These are phyloP conservation scores for Hyphodiscus hymeniophilus DNA, from an alignment of 495 filamentous ascomycete species.

Conservation along the genomic window DNA sequence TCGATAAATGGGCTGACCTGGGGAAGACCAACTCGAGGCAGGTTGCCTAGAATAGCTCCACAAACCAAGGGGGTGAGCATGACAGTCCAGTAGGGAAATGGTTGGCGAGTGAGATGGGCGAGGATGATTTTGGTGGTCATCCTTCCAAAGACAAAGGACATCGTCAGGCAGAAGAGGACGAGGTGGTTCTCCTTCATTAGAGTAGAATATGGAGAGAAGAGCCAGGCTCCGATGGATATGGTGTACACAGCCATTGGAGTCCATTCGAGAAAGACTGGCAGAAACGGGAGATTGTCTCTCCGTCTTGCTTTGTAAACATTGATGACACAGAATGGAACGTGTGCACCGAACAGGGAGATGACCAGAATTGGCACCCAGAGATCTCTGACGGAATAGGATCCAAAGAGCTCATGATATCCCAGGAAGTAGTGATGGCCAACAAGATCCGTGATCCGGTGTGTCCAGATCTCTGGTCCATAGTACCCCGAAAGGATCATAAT, in stretches of 20 bases:
- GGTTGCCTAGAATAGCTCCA: constrained; percentile 74
- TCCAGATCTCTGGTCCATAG: constrained; percentile 86
- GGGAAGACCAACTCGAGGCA: constrained; percentile 69
- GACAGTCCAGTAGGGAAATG: constrained; percentile 94
- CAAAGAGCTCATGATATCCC: constrained; percentile 27
- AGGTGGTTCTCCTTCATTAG: constrained; percentile 75
- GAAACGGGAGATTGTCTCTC: constrained; percentile 61
- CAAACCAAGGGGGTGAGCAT: constrained; percentile 78
- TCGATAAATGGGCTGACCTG: constrained; percentile 52
- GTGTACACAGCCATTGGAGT: constrained; percentile 81
- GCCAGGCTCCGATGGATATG: constrained; percentile 65
- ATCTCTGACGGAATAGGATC: constrained; percentile 46
- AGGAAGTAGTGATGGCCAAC: constrained; percentile 47
- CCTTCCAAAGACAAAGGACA: constrained; percentile 95
- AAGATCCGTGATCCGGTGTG: constrained; percentile 56
- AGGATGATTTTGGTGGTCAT: constrained; percentile 99
- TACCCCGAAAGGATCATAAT: constrained; percentile 81
- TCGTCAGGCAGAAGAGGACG: constrained; percentile 84
- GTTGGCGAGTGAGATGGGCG: constrained; percentile 85
- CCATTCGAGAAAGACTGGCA: constrained; percentile 91
- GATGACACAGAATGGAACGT: constrained; percentile 72
- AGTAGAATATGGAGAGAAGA: constrained; percentile 77
- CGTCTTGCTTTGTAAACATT: constrained; percentile 76
- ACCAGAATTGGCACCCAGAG: constrained; percentile 79
- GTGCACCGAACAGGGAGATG: constrained; percentile 62